Percentiles rank a stretch among this genome's conserved stretches.
These are phyloP conservation scores for Thielaviopsis musarum DNA, from an alignment of 2,329 filamentous ascomycete species.

Conservation along the genomic window DNA sequence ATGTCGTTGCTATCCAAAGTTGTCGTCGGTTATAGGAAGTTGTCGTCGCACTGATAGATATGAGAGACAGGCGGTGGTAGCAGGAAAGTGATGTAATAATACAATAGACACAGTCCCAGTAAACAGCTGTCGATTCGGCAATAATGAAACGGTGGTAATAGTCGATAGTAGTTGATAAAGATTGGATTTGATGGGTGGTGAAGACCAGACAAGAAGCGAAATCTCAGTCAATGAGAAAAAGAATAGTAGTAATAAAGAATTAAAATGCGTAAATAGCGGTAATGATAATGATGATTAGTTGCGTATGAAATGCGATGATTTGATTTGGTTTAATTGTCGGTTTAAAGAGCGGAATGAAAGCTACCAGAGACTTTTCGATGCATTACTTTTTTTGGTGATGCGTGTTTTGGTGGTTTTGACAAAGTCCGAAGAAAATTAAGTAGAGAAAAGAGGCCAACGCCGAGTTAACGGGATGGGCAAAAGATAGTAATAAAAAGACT, in stretches of 20 bases:
- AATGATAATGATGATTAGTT: neutral
- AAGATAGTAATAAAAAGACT: conserved; percentile 21
- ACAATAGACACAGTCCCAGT: neutral
- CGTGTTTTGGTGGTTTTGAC: neutral
- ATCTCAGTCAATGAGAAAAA: conserved; percentile 32
- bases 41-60: neutral
- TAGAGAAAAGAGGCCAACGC: neutral
- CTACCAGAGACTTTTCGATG: conserved; percentile 9
- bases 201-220: conserved; percentile 20
- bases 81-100: neutral
- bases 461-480: conserved; percentile 13
- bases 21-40: neutral
- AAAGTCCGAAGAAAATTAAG: neutral
- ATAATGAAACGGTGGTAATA: neutral
- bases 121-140: neutral
- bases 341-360: conserved; percentile 4
- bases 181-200: conserved; percentile 15
- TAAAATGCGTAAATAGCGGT: conserved; percentile 14
- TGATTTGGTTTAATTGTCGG: neutral
- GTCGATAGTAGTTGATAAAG: conserved; percentile 5
- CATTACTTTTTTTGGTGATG: neutral
- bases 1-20: neutral
- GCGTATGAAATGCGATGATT: neutral
- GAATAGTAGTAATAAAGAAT: conserved; percentile 17
- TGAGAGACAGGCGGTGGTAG: neutral